These are phyloP conservation scores for Auriscalpium vulgare DNA, from an alignment of 768 basidiomycete genomes.

Conservation along the genomic window DNA sequence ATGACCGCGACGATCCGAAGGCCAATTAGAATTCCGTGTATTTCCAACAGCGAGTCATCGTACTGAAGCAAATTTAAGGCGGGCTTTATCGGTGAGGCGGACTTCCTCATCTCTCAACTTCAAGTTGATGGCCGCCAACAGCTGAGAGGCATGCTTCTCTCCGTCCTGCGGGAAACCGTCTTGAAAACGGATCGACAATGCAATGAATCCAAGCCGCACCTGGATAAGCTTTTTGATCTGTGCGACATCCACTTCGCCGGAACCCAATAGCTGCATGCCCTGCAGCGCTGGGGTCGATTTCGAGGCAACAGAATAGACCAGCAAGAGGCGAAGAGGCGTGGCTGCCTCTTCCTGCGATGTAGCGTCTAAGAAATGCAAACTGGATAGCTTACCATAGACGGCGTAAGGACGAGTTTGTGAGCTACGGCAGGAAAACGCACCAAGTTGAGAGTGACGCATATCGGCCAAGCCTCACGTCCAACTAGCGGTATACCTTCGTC, in stretches of 20 bases:
- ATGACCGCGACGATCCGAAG: neutral
- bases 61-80: slow-evolving; percentile 38
- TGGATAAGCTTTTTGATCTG: slow-evolving; percentile 46
- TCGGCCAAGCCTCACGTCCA: slow-evolving; percentile 62
- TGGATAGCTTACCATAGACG: slow-evolving; percentile 36
- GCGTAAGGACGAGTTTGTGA: neutral
- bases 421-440: slow-evolving; percentile 30
- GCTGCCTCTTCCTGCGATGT: slow-evolving; percentile 65
- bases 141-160: slow-evolving; percentile 52
- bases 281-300: slow-evolving; percentile 38
- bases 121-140: slow-evolving; percentile 47
- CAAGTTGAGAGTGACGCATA: slow-evolving; percentile 71
- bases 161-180: slow-evolving; percentile 40
- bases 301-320: slow-evolving; percentile 54
- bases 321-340: slow-evolving; percentile 48
- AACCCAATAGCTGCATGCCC: slow-evolving; percentile 56
- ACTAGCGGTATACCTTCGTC: slow-evolving; percentile 68
- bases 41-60: neutral
- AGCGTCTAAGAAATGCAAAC: slow-evolving; percentile 68
- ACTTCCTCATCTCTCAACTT: slow-evolving; percentile 62
- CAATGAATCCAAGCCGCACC: slow-evolving; percentile 29
- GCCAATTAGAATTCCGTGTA: neutral
- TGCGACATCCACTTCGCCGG: slow-evolving; percentile 44
- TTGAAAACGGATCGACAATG: neutral
- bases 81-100: slow-evolving; percentile 50